Conservation (phyloP, 306 rosid species). For the Dryas drummondii region DNA sequence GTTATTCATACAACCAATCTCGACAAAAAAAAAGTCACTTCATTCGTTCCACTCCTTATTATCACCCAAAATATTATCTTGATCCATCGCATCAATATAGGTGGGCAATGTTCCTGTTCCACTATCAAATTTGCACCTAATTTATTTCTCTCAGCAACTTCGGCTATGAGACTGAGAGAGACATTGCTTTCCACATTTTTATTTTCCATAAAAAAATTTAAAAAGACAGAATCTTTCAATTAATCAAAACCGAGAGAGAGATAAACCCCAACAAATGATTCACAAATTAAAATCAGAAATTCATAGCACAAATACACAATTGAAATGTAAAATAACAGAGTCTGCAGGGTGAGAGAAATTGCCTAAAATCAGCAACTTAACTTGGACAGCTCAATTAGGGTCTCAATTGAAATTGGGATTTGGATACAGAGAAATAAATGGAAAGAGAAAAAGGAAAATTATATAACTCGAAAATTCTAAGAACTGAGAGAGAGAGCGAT, state of each 20-base stretch:
- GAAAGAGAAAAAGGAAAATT: neutral
- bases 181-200: too few relatives aligned
- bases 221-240: neutral
- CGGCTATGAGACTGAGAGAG: too few relatives aligned
- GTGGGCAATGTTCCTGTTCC: neutral
- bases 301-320: neutral
- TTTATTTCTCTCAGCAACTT: neutral
- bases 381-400: too few relatives aligned
- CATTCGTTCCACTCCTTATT: neutral
- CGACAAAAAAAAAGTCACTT: neutral
- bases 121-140: neutral
- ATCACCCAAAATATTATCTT: neutral
- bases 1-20: neutral
- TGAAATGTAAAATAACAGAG: too few relatives aligned
- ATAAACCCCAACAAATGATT: neutral
- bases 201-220: too few relatives aligned
- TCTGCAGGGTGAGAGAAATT: too few relatives aligned
- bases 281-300: neutral
- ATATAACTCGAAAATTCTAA: neutral
- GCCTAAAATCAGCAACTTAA: too few relatives aligned
- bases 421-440: neutral
- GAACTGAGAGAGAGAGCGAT: neutral
- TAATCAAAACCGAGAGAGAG: neutral
- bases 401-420: too few relatives aligned
- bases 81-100: neutral